phyloP scores from a whole-genome alignment of 228 moss, liverwort and hornwort species.

The Sphagnum fallax region DNA sequence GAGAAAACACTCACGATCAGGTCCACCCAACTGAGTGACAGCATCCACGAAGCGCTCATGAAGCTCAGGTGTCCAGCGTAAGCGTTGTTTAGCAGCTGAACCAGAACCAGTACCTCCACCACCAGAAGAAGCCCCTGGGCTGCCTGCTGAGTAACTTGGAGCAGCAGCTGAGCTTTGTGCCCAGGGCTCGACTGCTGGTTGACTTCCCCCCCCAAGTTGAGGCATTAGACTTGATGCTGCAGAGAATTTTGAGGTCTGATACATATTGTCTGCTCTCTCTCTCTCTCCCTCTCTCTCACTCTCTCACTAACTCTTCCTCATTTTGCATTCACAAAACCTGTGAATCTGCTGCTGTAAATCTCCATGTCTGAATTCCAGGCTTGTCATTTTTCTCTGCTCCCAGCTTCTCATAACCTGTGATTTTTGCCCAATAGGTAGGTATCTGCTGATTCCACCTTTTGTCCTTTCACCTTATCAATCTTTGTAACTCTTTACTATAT shows the following conservation, averaged over 20 bases:
- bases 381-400: too few relatives aligned
- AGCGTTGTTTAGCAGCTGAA: constrained; percentile 72
- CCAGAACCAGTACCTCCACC: constrained; percentile 73
- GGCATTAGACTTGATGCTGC: constrained; percentile 60
- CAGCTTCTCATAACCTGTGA: too few relatives aligned
- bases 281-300: too few relatives aligned
- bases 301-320: too few relatives aligned
- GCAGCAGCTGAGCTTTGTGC: constrained; percentile 69
- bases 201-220: constrained; percentile 59
- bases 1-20: constrained; percentile 55
- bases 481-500: too few relatives aligned
- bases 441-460: too few relatives aligned
- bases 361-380: too few relatives aligned
- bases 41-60: constrained; percentile 86
- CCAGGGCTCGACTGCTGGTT: constrained; percentile 53
- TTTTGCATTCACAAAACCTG: too few relatives aligned
- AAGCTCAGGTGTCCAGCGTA: constrained; percentile 87
- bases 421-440: too few relatives aligned
- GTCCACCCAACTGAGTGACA: constrained; percentile 76
- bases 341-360: too few relatives aligned
- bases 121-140: constrained; percentile 40
- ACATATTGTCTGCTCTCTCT: constrained; percentile 26
- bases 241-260: constrained; percentile 77
- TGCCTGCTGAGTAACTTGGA: constrained; percentile 76
- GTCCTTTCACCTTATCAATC: too few relatives aligned